Base-by-base conservation (phyloP, 106 monocot genomes). In the Dendrobium chrysotoxum region DNA sequence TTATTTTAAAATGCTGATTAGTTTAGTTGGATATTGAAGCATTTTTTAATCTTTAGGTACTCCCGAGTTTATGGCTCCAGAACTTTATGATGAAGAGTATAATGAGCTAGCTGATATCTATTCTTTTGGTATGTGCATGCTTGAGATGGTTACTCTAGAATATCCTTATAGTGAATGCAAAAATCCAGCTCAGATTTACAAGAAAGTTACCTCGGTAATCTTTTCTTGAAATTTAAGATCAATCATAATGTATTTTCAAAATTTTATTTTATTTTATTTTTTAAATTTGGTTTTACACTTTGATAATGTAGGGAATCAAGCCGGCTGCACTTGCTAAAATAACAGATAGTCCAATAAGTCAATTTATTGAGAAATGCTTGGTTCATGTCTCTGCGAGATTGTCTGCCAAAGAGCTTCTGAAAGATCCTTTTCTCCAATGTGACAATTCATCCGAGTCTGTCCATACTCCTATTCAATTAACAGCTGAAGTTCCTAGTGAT, bases 21-120 rank as follows among this genome's bases (percentile, higher is more conserved):
- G 6, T 44, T 42, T 68, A 21, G 70, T 35, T 38, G 28, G 35
- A 3, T 70, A 13, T 45, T 68, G 3, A 38, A 8, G 15, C 31
- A 64, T 30, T 30, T n/a, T 35, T 54, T 73, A 54, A 7, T 45
- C n/a, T 81, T 25, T 80, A 93, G 92, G 92, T 38, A 93, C 92
- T 47, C 92, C 92, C 42, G 92, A 93, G 77, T 93, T 93, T 72
- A 93, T 93, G 92, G 92, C 92, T 9, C 92, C 92, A 45, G 92
- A 92, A 66, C 81, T 92, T 15, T 92, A 92, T 84, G 92, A 90
- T 42, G 92, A 93, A 39, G 85, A 90, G 23, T 93, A 93, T 65
- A 88, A 88, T 78, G 92, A 93, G 86, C 77, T 93, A 42, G 86
- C 84, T 58, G 92, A 93, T 75, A 83, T 93, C 67, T 93, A 93